Base-by-base conservation (phyloP, 495 filamentous ascomycete species). In the Xylaria nigripes region DNA sequence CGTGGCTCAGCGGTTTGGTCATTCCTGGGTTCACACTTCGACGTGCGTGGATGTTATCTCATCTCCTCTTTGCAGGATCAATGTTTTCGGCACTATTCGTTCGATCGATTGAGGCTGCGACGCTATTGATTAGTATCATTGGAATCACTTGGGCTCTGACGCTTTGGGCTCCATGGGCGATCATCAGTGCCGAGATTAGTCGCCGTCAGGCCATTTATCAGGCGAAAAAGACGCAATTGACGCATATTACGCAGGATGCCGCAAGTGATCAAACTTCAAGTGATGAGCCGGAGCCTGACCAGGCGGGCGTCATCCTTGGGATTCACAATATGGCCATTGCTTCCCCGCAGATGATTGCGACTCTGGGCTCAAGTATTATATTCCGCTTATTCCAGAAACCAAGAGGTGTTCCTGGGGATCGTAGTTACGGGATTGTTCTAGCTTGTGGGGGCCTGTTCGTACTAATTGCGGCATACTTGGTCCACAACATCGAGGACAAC, bases 301-400 rank as follows among this genome's bases (percentile, higher is more conserved):
- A 95, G 69, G 90, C 90, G 1, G 90, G 90, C 13, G 86, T 95
- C 21, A 84, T 96, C 29, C 76, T 96, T 2, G 90, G 90, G 2
- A 84, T 96, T 21, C 90, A 96, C 70, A 96, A 96, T 66, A 89
- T 96, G 68, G 85, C 90, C 23, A 82, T 96, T 55, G 86, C 88
- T 0, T 80, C 89, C 19, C 90, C 90, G 13, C 90, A 96, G 67
- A 87, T 95, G 49, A 78, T 96, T 32, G 89, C 90, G 15, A 95
- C 89, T 44, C 68, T 96, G 25, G 79, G 83, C 4, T 88, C 85
- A 55, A 89, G 84, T 66, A 76, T 83, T 45, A 87, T 96, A 49
- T 96, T 96, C 72, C 81, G 79, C 57, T 67, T 78, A 24, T 77
- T 89, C 60, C 90, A 96, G 69, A 93, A 91, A 68, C 87, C 86